phyloP scores from a whole-genome alignment of 192 early-diverging fungal species.

The Oehlia diaphana region DNA sequence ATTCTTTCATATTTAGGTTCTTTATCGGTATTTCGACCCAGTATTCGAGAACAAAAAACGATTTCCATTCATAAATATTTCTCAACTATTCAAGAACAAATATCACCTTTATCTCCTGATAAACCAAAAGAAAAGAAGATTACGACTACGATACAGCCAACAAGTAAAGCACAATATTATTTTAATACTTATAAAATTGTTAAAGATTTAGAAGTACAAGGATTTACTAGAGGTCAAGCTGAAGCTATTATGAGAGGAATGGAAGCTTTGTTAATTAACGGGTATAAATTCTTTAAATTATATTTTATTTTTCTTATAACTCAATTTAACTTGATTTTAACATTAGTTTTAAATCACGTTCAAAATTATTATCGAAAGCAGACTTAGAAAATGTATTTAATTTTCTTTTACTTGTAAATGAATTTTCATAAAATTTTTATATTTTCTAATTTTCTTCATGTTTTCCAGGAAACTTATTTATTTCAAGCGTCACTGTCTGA shows the following conservation, averaged over 20 bases:
- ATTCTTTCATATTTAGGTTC: too few species aligned
- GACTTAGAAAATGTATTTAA: conserved; percentile 76
- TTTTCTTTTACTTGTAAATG: neutral
- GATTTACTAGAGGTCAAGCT: conserved; percentile 71
- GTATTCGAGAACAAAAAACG: too few species aligned
- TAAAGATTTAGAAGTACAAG: conserved; percentile 58
- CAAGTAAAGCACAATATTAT: conserved; percentile 43
- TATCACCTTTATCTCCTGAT: neutral
- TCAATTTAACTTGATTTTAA: conserved; percentile 1
- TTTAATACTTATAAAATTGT: conserved; percentile 85
- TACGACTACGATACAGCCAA: neutral
- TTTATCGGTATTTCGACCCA: too few species aligned
- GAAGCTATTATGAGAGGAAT: conserved; percentile 75
- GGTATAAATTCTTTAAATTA: conserved; percentile 34
- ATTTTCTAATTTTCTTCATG: conserved; percentile 6
- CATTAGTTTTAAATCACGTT: conserved; percentile 48
- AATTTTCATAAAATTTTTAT: neutral
- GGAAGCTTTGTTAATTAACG: conserved; percentile 66
- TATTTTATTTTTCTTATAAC: neutral
- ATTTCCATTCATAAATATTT: neutral
- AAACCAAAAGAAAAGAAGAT: neutral
- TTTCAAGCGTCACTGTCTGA: conserved; percentile 84
- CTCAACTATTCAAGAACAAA: neutral
- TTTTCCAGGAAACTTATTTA: conserved; percentile 64
- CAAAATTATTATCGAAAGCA: conserved; percentile 63